Base-by-base conservation (phyloP, 1,139 yeast genomes). In the Yamadazyma pseudoaaseri region DNA sequence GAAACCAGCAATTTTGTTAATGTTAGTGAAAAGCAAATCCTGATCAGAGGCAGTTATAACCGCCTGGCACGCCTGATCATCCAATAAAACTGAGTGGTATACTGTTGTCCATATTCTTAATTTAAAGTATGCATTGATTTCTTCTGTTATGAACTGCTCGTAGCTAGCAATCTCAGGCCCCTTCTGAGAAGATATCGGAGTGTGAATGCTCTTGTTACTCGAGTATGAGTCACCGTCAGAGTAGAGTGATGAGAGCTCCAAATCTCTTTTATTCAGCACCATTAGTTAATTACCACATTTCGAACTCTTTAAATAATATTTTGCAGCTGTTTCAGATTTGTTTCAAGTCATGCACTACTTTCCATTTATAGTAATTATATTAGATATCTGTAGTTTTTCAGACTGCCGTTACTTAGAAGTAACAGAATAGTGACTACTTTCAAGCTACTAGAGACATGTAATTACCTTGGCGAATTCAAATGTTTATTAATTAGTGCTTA, bases 71-170 rank as follows among this genome's bases (percentile, higher is more conserved):
- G 33, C 35, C 6, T 25, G 28, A 6, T 27, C 41, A 24, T 39
- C 32, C 13, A 35, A 36, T 18, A 51, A 35, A 12, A 45, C 16
- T 2, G 44, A 34, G 16, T 31, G 32, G 33, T 39, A 49, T 3
- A 47, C 40, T 1, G 43, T 31, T 11, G 34, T 27, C 11, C 44
- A 33, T 6, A 37, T 18, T 10, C 33, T 25, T n/a, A 44, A 24
- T 6, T 26, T 21, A 20, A 34, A 40, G 25, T 34, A 50, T 29
- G 41, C 44, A 3, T 34, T 38, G 4, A 49, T 30, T 36, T 53
- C 58, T 4, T 38, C 39, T 11, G 34, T 42, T 3, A 52, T 32
- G 17, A 51, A 41, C 7, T n/a, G n/a, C n/a, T n/a, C n/a, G n/a
- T n/a, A n/a, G n/a, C n/a, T n/a, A n/a, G n/a, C n/a, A n/a, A n/a